phyloP scores from a whole-genome alignment of 202 grass and related monocot species.

The Panicum hallii region DNA sequence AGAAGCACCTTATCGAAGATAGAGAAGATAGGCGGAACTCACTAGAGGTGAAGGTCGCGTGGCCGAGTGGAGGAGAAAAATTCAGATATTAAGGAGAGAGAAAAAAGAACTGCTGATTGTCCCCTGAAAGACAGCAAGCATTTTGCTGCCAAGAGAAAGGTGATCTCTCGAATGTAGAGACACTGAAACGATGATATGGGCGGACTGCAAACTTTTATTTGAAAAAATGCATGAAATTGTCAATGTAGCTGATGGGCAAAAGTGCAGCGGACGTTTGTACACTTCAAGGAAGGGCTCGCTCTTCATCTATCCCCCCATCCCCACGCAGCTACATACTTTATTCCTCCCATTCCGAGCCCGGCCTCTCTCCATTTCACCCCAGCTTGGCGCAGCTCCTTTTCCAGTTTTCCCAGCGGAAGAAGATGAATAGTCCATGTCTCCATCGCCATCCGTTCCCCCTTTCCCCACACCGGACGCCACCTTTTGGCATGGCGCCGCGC shows the following conservation, averaged over 20 bases:
- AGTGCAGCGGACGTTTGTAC: background rate
- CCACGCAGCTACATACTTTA: constrained; percentile 25
- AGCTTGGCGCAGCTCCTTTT: constrained; percentile 16
- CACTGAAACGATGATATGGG: background rate
- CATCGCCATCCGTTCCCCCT: constrained; percentile 2
- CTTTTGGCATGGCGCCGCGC: constrained; percentile 6
- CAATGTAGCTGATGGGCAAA: background rate
- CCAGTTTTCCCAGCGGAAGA: background rate
- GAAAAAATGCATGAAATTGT: background rate
- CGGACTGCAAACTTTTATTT: background rate
- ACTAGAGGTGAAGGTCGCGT: no score
- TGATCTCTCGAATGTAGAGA: background rate
- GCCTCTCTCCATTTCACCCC: constrained; percentile 28
- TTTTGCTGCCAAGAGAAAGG: no score
- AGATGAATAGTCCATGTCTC: constrained; percentile 25
- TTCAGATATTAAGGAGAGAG: no score
- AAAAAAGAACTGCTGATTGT: no score
- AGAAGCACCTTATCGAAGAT: no score
- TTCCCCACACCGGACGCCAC: constrained; percentile 4
- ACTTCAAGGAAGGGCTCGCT: no score
- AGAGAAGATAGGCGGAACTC: no score
- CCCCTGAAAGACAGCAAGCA: no score
- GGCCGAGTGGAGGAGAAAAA: no score
- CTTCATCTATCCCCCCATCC: background rate
- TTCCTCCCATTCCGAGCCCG: constrained; percentile 34